phyloP scores from a whole-genome alignment of 345 rosid species.

The Hibiscus syriacus region DNA sequence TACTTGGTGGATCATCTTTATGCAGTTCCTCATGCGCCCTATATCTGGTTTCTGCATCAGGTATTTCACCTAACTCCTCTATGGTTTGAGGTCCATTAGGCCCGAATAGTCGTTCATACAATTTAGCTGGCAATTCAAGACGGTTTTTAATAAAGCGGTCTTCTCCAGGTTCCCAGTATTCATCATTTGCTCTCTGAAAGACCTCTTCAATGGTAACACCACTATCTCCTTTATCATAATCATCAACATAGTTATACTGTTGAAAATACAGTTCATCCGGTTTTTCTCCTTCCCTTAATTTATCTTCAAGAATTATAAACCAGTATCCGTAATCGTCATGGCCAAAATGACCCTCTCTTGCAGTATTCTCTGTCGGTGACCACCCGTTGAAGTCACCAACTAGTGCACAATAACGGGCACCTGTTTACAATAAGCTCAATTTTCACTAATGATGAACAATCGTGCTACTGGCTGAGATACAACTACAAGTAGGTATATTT shows the following conservation, averaged over 20 bases:
- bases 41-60: slow-evolving; percentile 77
- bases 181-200: slow-evolving; percentile 73
- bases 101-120: slow-evolving; percentile 86
- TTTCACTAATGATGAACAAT: slow-evolving; percentile 11
- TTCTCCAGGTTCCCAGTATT: slow-evolving; percentile 99
- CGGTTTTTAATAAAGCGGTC: slow-evolving; percentile 71
- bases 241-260: slow-evolving; percentile 80
- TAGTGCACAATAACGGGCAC: slow-evolving; percentile 91
- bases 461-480: background rate
- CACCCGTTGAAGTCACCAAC: slow-evolving; percentile 88
- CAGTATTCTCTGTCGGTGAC: slow-evolving; percentile 80
- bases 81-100: slow-evolving; percentile 85
- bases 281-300: slow-evolving; percentile 70
- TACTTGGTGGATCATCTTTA: slow-evolving; percentile 84
- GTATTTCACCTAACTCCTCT: slow-evolving; percentile 72
- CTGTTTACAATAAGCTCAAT: slow-evolving; percentile 27
- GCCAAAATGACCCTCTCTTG: slow-evolving; percentile 81
- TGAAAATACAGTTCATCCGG: slow-evolving; percentile 93
- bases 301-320: slow-evolving; percentile 88
- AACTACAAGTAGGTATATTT: background rate
- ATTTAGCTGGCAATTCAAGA: slow-evolving; percentile 76
- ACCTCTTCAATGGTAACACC: slow-evolving; percentile 67
- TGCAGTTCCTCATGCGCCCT: slow-evolving; percentile 71
- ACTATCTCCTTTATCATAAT: slow-evolving; percentile 88
- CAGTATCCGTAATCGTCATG: slow-evolving; percentile 95